Evolutionary conservation across 345 rosid species (phyloP).

Genomic region (Syzygium aromaticum): DNA sequence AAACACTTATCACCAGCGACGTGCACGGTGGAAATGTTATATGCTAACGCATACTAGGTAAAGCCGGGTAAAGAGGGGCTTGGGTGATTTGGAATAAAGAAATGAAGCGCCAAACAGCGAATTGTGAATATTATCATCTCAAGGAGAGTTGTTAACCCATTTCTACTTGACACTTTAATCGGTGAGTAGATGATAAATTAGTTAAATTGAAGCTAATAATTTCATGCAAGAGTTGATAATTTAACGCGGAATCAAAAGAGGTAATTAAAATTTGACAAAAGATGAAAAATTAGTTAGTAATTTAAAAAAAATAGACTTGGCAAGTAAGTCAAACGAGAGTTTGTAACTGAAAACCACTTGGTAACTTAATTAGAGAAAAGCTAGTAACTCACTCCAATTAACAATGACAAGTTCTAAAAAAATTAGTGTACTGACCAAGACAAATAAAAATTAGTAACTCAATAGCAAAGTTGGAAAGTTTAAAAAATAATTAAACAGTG

Average conservation of each 20-base stretch:
- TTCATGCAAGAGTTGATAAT: neutral
- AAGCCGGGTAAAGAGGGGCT: neutral
- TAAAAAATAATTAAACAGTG: neutral
- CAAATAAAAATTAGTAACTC: too few relatives aligned
- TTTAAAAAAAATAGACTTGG: neutral
- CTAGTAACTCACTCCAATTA: neutral
- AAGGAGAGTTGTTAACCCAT: neutral
- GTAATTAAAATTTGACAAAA: neutral
- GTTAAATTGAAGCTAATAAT: neutral
- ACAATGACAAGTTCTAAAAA: neutral
- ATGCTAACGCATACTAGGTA: neutral
- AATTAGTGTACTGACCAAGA: neutral
- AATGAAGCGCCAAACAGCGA: fast-evolving
- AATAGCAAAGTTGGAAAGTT: neutral
- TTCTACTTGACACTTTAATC: neutral
- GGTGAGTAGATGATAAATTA: neutral
- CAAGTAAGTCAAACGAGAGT: neutral
- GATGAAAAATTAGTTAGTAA: neutral
- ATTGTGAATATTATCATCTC: fast-evolving
- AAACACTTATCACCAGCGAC: fast-evolving
- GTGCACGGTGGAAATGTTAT: too few relatives aligned
- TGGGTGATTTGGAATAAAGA: neutral
- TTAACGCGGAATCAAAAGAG: neutral
- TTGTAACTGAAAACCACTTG: fast-evolving
- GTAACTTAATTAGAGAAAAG: neutral